Base-by-base conservation (phyloP, 176 grass and related monocot genomes). In the Oryza coarctata region DNA sequence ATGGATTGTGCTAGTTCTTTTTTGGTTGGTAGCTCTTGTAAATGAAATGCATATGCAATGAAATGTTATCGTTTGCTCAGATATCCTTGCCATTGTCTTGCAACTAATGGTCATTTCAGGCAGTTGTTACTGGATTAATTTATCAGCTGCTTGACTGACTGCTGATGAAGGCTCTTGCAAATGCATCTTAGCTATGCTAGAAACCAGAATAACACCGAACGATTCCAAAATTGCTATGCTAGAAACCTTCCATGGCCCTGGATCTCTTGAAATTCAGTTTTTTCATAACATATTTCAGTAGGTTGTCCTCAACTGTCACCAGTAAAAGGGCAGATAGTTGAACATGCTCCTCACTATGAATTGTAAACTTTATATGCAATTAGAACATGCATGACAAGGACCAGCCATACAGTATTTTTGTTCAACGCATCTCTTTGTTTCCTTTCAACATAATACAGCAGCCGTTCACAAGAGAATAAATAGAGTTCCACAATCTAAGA, bases 381-480 rank as follows among this genome's bases (percentile, higher is more conserved):
- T 29, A 38, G 6, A 29, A 77, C 36, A 65, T 30, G 3, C 7
- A 18, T 22, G 32, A 33, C 4, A 33, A 33, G 32, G 3, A 17
- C 50, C 28, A 62, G 12, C n/a, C 13, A 77, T 44, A 77, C 34
- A 64, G 17, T 36, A 76, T 78, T 64, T 64, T 78, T 31, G 3
- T 9, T 63, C 23, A 30, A 20, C 13, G 11, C 18, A 3, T 63
- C 52, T 76, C 1, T 63, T 63, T 6, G 75, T 25, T 65, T 65
- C 25, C 58, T 25, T 33, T 49, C 9, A 65, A 58, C 58, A 87
- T 22, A 78, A 87, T 63, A 74, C 4, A 61, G 31, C 13, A 61
- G 30, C 55, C 29, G 73, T 83, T 83, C 73, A 66, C 72, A 84
- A 52, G 22, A 17, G 9, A 13, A 76, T 75, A 85, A 80, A 69